These are phyloP conservation scores for Claviceps fusiformis DNA, from an alignment of 2,329 filamentous ascomycete genomes.

Conservation along the genomic window DNA sequence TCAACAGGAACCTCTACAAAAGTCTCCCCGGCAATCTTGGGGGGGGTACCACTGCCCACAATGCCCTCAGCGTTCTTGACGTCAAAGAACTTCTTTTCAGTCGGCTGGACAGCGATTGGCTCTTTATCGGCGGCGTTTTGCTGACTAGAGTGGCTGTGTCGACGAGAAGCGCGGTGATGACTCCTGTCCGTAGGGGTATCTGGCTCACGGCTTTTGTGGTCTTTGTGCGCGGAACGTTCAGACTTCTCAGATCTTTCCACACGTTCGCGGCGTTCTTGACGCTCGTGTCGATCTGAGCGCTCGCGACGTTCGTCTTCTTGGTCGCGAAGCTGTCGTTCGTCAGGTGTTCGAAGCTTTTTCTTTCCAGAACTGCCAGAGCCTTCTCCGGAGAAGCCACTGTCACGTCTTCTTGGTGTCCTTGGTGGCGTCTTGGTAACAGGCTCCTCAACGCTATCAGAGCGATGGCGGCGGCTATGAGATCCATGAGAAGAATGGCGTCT, in stretches of 20 bases:
- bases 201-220: conserved; percentile 21
- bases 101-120: conserved; percentile 7
- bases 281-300: conserved; percentile 7
- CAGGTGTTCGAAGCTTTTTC: conserved; percentile 26
- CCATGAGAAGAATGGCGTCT: conserved; percentile 15
- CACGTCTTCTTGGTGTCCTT: conserved; percentile 28
- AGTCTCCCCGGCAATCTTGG: conserved; percentile 12
- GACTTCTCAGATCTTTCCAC: conserved; percentile 3
- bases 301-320: conserved; percentile 16
- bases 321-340: conserved; percentile 27
- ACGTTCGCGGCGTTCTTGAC: conserved; percentile 12
- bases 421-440: conserved; percentile 20
- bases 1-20: conserved; percentile 2
- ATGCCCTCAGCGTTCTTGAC: conserved; percentile 25
- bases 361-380: conserved; percentile 20
- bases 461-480: conserved; percentile 20
- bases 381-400: conserved; percentile 33
- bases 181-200: conserved; percentile 16
- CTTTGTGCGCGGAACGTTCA: conserved; percentile 7
- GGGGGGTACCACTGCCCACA: conserved; percentile 12
- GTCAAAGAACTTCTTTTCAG: conserved; percentile 29
- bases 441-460: conserved; percentile 24
- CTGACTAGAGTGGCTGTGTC: conserved; percentile 26
- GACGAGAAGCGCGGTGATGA: conserved; percentile 26
- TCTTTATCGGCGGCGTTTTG: conserved; percentile 15